Conservation (phyloP, 495 filamentous ascomycete species). For the Penicillium cinerascens region DNA sequence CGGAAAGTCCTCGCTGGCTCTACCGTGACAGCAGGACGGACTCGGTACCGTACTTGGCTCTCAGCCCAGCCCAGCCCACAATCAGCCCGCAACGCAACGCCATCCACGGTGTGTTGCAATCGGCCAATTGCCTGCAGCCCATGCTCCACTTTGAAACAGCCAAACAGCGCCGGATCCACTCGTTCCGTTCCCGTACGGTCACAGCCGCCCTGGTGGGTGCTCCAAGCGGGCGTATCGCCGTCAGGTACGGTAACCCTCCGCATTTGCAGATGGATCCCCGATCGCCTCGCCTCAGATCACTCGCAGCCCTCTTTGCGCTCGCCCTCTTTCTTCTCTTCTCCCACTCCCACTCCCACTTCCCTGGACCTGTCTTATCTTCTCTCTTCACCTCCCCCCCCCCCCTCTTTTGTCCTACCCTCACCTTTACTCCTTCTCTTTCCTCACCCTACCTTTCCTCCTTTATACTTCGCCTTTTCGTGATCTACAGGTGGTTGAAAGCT, state of each 20-base stretch:
- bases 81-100: no score
- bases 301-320: slow-evolving; percentile 8
- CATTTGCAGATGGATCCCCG: slow-evolving; percentile 29
- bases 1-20: slow-evolving; percentile 45
- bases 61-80: no score
- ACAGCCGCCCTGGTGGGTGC: slow-evolving; percentile 6
- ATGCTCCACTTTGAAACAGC: slow-evolving; percentile 5
- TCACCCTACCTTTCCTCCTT: slow-evolving; percentile 8
- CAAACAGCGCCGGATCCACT: slow-evolving; percentile 11
- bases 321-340: background rate
- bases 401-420: slow-evolving; percentile 9
- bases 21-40: slow-evolving; percentile 38
- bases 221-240: slow-evolving; percentile 8
- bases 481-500: slow-evolving; percentile 34
- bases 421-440: slow-evolving; percentile 9
- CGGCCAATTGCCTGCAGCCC: slow-evolving; percentile 16
- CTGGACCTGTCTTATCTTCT: background rate
- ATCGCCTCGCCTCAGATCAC: slow-evolving; percentile 25
- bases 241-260: slow-evolving; percentile 29
- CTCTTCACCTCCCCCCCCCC: background rate
- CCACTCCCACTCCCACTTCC: background rate
- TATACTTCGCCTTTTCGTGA: slow-evolving; percentile 14
- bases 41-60: slow-evolving; percentile 2
- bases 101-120: background rate
- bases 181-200: slow-evolving; percentile 8